Conservation (phyloP, 352 stramenopile genomes). For the Globisporangium cystogenes region DNA sequence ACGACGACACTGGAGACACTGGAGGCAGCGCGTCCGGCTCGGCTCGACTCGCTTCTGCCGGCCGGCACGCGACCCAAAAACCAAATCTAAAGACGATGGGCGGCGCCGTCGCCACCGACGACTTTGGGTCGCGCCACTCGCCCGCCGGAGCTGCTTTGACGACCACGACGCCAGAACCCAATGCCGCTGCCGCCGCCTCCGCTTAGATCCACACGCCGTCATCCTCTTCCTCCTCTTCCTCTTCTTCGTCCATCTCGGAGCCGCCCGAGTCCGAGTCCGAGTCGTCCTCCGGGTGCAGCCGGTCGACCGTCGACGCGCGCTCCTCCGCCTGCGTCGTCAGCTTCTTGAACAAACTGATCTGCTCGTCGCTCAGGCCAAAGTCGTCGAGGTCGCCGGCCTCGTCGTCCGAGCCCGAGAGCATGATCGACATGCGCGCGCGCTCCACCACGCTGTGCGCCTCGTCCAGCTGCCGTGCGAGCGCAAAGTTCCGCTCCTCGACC, state of each 20-base stretch:
- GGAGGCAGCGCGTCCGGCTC: too few relatives aligned
- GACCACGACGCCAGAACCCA: too few relatives aligned
- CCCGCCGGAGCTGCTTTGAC: neutral
- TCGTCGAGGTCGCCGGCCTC: slow-evolving; percentile 48
- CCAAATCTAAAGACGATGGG: slow-evolving; percentile 5
- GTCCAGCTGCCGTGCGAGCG: slow-evolving; percentile 71
- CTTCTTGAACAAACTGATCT: slow-evolving; percentile 92
- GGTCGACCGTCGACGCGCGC: slow-evolving; percentile 81
- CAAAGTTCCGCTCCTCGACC: slow-evolving; percentile 84
- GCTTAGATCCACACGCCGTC: slow-evolving; percentile 86
- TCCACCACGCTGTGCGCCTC: slow-evolving; percentile 82
- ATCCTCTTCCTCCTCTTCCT: slow-evolving; percentile 51
- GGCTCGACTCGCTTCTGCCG: too few relatives aligned
- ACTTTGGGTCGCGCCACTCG: neutral
- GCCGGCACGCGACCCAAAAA: neutral
- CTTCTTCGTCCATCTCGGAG: slow-evolving; percentile 29
- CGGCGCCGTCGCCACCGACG: neutral
- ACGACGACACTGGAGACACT: slow-evolving; percentile 1
- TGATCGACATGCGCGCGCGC: slow-evolving; percentile 83
- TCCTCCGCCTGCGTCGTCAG: slow-evolving; percentile 83
- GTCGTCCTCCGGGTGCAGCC: slow-evolving; percentile 68
- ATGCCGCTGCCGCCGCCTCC: neutral
- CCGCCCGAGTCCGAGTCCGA: slow-evolving; percentile 74
- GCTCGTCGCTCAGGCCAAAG: slow-evolving; percentile 65
- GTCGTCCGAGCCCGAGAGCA: slow-evolving; percentile 74